Conservation (phyloP, 164 flowering plant species). For the Tetrastigma voinierianum region DNA sequence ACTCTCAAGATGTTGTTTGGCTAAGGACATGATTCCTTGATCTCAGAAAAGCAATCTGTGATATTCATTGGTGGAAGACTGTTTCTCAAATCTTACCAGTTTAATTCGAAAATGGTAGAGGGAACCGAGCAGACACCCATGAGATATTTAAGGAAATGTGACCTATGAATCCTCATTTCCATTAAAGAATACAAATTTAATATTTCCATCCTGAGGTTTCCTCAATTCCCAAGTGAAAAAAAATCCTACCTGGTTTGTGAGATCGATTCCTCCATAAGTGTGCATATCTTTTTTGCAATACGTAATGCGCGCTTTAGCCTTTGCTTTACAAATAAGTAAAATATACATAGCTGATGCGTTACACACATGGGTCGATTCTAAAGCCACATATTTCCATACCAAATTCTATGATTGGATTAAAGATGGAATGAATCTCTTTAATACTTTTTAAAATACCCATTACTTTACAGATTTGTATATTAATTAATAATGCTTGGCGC, state of each 20-base stretch:
- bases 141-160: constrained; percentile 23
- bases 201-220: constrained; percentile 13
- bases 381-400: background rate
- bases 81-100: background rate
- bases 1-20: constrained; percentile 15
- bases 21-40: constrained; percentile 22
- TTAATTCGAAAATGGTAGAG: background rate
- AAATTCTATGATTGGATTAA: background rate
- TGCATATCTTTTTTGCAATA: constrained; percentile 5
- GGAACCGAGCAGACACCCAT: constrained; percentile 4
- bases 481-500: background rate
- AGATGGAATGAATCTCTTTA: too few species aligned
- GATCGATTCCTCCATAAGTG: constrained; percentile 12
- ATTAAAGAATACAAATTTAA: constrained; percentile 4
- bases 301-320: background rate
- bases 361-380: too few species aligned
- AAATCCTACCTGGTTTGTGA: constrained; percentile 19
- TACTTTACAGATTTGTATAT: background rate
- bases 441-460: background rate
- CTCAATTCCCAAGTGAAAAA: constrained; percentile 16
- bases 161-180: constrained; percentile 1
- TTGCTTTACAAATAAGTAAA: background rate
- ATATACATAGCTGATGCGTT: too few species aligned
- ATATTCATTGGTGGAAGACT: constrained; percentile 14
- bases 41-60: constrained; percentile 19